These are phyloP conservation scores for Brassica rapa DNA, from an alignment of 345 rosid species.

Conservation along the genomic window DNA sequence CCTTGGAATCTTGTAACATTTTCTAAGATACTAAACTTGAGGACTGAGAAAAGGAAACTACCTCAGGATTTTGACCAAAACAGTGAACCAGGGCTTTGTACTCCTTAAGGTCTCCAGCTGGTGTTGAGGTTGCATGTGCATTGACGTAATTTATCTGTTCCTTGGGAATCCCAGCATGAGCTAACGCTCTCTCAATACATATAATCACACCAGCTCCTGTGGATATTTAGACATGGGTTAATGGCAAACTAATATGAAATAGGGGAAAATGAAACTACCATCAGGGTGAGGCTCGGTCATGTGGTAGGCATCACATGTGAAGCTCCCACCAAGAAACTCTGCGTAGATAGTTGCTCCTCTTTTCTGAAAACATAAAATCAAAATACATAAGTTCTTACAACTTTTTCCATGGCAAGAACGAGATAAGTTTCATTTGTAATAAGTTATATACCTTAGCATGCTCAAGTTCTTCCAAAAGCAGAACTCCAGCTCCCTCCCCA, in stretches of 20 bases:
- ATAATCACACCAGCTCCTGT: slow-evolving; percentile 78
- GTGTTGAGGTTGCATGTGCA: slow-evolving; percentile 96
- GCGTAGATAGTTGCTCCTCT: slow-evolving; percentile 92
- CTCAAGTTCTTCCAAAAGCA: slow-evolving; percentile 91
- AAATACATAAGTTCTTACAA: slow-evolving; percentile 11
- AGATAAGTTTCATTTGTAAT: slow-evolving; percentile 2
- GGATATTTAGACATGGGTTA: neutral
- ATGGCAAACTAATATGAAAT: neutral
- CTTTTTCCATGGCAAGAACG: neutral
- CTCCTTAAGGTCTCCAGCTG: slow-evolving; percentile 86
- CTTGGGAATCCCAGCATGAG: slow-evolving; percentile 64
- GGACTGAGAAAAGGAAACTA: slow-evolving; percentile 28
- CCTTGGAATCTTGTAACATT: neutral
- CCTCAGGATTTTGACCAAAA: slow-evolving; percentile 83
- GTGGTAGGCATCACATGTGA: slow-evolving; percentile 95
- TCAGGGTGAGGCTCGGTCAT: slow-evolving; percentile 95
- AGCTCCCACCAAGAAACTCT: slow-evolving; percentile 94
- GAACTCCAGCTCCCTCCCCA: slow-evolving; percentile 99
- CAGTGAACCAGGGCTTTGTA: slow-evolving; percentile 71
- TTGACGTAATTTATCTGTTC: slow-evolving; percentile 82
- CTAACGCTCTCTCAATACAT: slow-evolving; percentile 87
- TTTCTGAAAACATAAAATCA: slow-evolving; percentile 47
- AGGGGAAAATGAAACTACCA: slow-evolving; percentile 47
- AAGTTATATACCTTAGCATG: slow-evolving; percentile 79
- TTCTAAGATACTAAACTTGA: neutral